Evolutionary conservation across 1,139 yeast genomes (phyloP).

Genomic region (Zygosaccharomyces sapae): DNA sequence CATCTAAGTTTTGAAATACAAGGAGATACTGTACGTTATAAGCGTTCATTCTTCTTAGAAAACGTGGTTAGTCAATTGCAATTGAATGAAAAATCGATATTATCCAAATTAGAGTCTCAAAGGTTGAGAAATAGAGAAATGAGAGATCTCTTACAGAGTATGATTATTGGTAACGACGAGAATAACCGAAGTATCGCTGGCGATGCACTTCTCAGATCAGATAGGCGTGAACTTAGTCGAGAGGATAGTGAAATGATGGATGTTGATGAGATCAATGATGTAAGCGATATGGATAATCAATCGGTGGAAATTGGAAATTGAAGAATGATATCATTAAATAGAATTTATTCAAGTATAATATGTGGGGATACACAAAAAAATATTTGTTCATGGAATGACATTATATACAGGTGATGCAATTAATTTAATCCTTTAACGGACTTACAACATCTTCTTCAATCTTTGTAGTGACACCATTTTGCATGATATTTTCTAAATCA

Average conservation of each 20-base stretch:
- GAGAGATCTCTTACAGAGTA: constrained; percentile 14
- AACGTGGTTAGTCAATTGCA: constrained; percentile 13
- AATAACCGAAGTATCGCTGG: constrained; percentile 1
- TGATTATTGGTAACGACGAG: constrained; percentile 12
- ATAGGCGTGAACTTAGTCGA: background rate
- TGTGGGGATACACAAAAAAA: background rate
- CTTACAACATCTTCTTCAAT: constrained; percentile 50
- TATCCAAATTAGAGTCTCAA: constrained; percentile 9
- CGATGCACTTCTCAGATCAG: background rate
- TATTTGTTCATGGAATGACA: background rate
- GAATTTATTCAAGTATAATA: background rate
- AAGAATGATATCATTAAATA: background rate
- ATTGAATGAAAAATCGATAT: constrained; percentile 14
- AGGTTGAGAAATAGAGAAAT: constrained; percentile 8
- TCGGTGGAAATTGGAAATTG: constrained; percentile 8
- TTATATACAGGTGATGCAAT: constrained; percentile 1
- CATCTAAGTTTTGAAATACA: constrained; percentile 24
- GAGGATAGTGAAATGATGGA: constrained; percentile 14
- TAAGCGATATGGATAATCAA: constrained; percentile 15
- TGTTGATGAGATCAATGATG: constrained; percentile 16
- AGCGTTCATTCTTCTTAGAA: constrained; percentile 11
- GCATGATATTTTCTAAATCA: constrained; percentile 68
- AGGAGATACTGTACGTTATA: constrained; percentile 21
- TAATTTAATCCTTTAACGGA: constrained; percentile 29
- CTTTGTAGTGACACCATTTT: constrained; percentile 52